These are phyloP conservation scores for Phlyctochytrium planicorne DNA, from an alignment of 192 early-diverging fungal genomes.

Conservation along the genomic window DNA sequence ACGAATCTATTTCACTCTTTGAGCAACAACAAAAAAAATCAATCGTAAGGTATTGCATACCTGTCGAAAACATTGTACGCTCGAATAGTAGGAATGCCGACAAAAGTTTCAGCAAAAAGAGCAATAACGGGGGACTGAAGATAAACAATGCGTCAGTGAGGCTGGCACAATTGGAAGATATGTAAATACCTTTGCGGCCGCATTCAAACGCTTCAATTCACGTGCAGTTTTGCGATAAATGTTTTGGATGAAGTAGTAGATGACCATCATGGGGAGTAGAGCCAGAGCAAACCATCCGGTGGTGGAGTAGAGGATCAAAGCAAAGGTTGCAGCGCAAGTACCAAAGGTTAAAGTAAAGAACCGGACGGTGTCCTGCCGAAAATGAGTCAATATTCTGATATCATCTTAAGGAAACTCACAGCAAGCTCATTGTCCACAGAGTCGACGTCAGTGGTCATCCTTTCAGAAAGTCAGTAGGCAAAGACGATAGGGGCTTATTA, in stretches of 20 bases:
- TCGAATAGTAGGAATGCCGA: slow-evolving; percentile 81
- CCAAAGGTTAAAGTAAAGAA: slow-evolving; percentile 34
- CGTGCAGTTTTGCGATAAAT: slow-evolving; percentile 31
- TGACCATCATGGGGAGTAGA: slow-evolving; percentile 23
- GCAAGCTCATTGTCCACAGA: too few relatives aligned
- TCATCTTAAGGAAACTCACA: slow-evolving; percentile 38
- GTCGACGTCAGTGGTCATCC: slow-evolving; percentile 39
- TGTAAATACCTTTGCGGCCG: slow-evolving; percentile 15
- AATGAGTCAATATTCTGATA: slow-evolving; percentile 8
- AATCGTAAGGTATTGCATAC: too few relatives aligned
- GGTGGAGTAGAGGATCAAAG: slow-evolving; percentile 24
- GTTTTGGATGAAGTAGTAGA: slow-evolving; percentile 36
- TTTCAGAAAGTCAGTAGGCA: slow-evolving; percentile 48
- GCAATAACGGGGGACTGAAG: slow-evolving; percentile 76
- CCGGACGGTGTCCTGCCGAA: slow-evolving; percentile 30
- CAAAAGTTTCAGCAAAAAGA: slow-evolving; percentile 76
- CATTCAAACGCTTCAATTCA: slow-evolving; percentile 42
- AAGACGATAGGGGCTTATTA: slow-evolving; percentile 57
- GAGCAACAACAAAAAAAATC: too few relatives aligned
- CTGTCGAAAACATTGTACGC: slow-evolving; percentile 50
- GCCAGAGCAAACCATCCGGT: slow-evolving; percentile 26
- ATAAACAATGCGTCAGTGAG: too few relatives aligned
- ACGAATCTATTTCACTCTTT: too few relatives aligned
- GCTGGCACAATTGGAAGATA: too few relatives aligned
- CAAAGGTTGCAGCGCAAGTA: slow-evolving; percentile 23